phyloP scores from a whole-genome alignment of 2,329 filamentous ascomycete species.

The Thermochaetoides dissita region DNA sequence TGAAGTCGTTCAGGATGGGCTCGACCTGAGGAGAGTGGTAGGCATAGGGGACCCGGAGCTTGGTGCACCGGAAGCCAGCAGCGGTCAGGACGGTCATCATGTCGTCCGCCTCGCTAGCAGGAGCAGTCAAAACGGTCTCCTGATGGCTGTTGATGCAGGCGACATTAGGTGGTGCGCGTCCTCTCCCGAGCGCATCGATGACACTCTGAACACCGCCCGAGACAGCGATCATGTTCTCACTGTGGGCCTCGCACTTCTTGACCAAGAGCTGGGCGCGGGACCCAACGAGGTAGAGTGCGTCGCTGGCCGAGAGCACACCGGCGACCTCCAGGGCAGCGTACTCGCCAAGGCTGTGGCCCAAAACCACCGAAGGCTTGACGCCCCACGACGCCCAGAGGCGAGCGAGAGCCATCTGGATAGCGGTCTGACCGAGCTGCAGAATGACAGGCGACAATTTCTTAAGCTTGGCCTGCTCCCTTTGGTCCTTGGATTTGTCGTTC shows the following conservation, averaged over 20 bases:
- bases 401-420: constrained; percentile 43
- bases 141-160: constrained; percentile 65
- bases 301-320: constrained; percentile 55
- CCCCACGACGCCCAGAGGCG: constrained; percentile 44
- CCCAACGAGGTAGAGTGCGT: constrained; percentile 60
- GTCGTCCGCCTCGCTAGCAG: constrained; percentile 26
- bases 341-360: constrained; percentile 56
- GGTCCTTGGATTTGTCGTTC: too few species aligned
- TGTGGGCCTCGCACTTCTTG: constrained; percentile 49
- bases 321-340: constrained; percentile 60
- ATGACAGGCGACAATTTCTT: constrained; percentile 34
- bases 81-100: constrained; percentile 26
- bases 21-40: constrained; percentile 42
- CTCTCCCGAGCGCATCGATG: constrained; percentile 34
- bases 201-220: constrained; percentile 37
- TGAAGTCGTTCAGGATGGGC: constrained; percentile 43
- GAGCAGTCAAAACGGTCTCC: constrained; percentile 56
- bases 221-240: constrained; percentile 44
- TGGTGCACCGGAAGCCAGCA: constrained; percentile 28
- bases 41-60: constrained; percentile 36
- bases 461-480: constrained; percentile 12
- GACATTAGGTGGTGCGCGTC: constrained; percentile 28
- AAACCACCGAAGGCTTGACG: constrained; percentile 37
- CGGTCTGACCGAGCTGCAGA: constrained; percentile 39
- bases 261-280: constrained; percentile 51